Evolutionary conservation across 345 rosid species (phyloP), one percentile per base, ranked within the genome.

Genomic region (Microthlaspi erraticum): DNA sequence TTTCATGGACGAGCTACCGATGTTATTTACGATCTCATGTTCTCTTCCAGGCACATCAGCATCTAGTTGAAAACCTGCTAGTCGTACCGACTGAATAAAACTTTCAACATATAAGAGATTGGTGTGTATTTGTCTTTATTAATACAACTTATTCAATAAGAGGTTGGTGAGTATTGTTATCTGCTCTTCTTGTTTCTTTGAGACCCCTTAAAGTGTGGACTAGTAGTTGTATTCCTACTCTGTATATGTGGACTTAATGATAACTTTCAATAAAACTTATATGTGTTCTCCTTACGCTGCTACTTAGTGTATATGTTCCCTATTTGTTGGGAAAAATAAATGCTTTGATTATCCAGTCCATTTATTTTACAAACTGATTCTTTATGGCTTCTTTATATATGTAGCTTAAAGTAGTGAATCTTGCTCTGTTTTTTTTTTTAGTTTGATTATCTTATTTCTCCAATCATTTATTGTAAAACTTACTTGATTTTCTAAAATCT

Each of bases 1-100:
- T 68, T 60, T 50, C 64, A 75, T 44, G 78, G 78, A 68, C 66
- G 51, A 67, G 66, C 78, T 43, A 29, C 74, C 10, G 68, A 75
- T 33, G 68, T 61, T 18, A 14, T 75, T 48, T 69, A 75, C 43
- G 52, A 23, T 23, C 26, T 23, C 26, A 23, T 23, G 26, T 23
- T 23, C 26, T 1, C 26, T 23, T 23, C 3, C 26, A 23, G 26
- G 26, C 26, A 23, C 26, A 23, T 23, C 26, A 23, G 26, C 26
- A 23, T 23, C 26, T 23, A 23, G 26, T 23, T 23, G 26, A 23
- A 23, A 23, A 23, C 26, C 26, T 0, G 26, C 26, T 23, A 23
- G 26, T 23, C 26, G 26, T 23, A 23, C 3, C 26, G 26, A 23
- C 26, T 23, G 26, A 23, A 23, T 23, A 23, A 23, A 23, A 23